A percentile compares a stretch with the other conserved stretches of the same genome.
Evolutionary conservation across 306 rosid species (phyloP).

Genomic region (Corylus americana): DNA sequence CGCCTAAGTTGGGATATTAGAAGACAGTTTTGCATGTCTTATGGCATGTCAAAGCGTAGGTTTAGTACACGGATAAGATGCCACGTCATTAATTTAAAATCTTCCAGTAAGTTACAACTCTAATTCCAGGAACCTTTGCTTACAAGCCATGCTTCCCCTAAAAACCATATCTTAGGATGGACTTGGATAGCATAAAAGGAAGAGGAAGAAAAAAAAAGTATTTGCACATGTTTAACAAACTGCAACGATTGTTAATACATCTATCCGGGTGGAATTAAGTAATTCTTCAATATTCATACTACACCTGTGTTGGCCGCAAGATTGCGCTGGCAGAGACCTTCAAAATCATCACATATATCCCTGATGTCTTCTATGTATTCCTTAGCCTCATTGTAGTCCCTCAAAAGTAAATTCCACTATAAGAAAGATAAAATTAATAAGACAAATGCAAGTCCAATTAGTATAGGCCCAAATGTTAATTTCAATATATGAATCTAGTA

Average conservation of each 20-base stretch:
- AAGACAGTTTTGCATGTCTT: not conserved
- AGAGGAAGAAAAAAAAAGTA: not conserved
- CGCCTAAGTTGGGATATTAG: not conserved
- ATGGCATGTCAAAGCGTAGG: not conserved
- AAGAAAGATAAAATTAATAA: constrained; percentile 25
- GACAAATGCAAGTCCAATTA: constrained; percentile 24
- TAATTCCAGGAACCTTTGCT: not conserved
- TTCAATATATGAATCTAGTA: not conserved
- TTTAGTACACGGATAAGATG: not conserved
- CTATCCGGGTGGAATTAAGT: not conserved
- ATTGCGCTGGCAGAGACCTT: constrained; percentile 94
- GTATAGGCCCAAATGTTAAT: not conserved
- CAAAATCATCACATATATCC: constrained; percentile 87
- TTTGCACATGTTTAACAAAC: not conserved
- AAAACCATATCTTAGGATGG: not conserved
- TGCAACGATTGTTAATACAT: not conserved
- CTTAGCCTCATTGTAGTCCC: constrained; percentile 85
- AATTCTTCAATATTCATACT: not conserved
- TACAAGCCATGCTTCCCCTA: not conserved
- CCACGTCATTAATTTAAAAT: not conserved
- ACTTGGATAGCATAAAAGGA: not conserved
- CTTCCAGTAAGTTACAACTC: not conserved
- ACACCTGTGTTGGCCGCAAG: constrained; percentile 86
- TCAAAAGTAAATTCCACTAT: constrained; percentile 81
- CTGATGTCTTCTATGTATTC: constrained; percentile 92